Conservation (phyloP, 2,329 filamentous ascomycete species). For the Nakataea oryzae region DNA sequence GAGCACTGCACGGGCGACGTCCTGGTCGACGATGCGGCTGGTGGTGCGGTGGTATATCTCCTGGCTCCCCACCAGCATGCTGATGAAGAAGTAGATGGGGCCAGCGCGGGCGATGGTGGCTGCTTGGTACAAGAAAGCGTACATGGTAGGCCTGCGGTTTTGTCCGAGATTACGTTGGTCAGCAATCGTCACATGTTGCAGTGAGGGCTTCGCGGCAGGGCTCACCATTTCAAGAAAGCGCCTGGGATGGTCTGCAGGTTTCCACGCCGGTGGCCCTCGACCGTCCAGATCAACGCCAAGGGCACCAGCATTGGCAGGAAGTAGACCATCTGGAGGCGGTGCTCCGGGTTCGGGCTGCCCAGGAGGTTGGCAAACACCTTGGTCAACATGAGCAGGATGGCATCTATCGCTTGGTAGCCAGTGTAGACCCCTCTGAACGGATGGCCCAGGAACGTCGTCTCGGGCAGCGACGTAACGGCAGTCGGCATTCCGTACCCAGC, state of each 20-base stretch:
- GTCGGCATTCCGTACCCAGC: background rate
- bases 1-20: conserved; percentile 5
- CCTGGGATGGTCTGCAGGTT: background rate
- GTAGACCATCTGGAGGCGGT: conserved; percentile 4
- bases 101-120: background rate
- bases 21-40: background rate
- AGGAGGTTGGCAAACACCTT: conserved; percentile 5
- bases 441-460: background rate
- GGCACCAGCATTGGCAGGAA: conserved; percentile 6
- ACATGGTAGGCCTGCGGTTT: conserved; percentile 1
- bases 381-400: conserved; percentile 4
- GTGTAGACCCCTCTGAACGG: conserved; percentile 4
- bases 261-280: conserved; percentile 8
- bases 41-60: conserved; percentile 1
- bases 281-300: conserved; percentile 6
- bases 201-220: background rate
- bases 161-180: background rate
- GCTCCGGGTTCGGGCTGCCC: conserved; percentile 1
- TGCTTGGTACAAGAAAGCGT: background rate
- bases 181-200: background rate
- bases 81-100: conserved; percentile 5
- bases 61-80: background rate
- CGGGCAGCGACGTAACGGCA: background rate
- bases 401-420: conserved; percentile 4
- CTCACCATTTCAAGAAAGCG: background rate